phyloP scores from a whole-genome alignment of 345 rosid genomes.

The Syzygium jambos region DNA sequence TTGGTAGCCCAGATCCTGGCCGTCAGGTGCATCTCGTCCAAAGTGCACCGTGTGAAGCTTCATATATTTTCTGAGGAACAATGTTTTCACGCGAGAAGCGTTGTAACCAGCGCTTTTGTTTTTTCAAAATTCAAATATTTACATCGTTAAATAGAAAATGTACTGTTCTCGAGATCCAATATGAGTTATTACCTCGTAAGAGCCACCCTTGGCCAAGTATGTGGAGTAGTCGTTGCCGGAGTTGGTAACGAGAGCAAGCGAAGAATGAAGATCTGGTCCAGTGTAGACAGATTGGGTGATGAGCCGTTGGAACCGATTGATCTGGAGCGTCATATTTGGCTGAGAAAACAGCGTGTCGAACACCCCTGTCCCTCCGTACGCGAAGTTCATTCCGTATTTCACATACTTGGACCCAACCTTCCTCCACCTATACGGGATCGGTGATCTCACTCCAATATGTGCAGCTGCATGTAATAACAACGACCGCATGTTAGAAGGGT shows the following conservation, averaged over 20 bases:
- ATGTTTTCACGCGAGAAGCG: neutral
- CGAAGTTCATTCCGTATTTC: constrained; percentile 64
- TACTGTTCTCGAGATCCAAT: neutral
- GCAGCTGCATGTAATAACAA: constrained; percentile 23
- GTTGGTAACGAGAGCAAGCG: constrained; percentile 48
- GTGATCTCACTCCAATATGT: constrained; percentile 51
- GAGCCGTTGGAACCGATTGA: constrained; percentile 38
- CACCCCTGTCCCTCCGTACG: constrained; percentile 80
- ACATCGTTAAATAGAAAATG: neutral
- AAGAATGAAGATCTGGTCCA: constrained; percentile 16
- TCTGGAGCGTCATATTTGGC: constrained; percentile 79
- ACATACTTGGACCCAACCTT: constrained; percentile 12
- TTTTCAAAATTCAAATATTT: neutral
- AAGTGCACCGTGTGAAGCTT: too few relatives aligned
- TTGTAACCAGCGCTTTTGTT: neutral
- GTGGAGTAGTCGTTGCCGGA: constrained; percentile 72
- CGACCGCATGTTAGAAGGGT: neutral
- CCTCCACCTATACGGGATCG: constrained; percentile 52
- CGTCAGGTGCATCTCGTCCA: too few relatives aligned
- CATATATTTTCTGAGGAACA: neutral
- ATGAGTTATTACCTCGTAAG: constrained; percentile 22
- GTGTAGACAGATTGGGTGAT: constrained; percentile 20
- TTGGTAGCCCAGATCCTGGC: too few relatives aligned
- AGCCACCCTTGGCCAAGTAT: constrained; percentile 29
- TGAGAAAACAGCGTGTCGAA: constrained; percentile 28